Percentiles rank a stretch among this genome's conserved stretches.
phyloP scores from a whole-genome alignment of 257 asterid genomes.

The Solanum pinnatisectum region DNA sequence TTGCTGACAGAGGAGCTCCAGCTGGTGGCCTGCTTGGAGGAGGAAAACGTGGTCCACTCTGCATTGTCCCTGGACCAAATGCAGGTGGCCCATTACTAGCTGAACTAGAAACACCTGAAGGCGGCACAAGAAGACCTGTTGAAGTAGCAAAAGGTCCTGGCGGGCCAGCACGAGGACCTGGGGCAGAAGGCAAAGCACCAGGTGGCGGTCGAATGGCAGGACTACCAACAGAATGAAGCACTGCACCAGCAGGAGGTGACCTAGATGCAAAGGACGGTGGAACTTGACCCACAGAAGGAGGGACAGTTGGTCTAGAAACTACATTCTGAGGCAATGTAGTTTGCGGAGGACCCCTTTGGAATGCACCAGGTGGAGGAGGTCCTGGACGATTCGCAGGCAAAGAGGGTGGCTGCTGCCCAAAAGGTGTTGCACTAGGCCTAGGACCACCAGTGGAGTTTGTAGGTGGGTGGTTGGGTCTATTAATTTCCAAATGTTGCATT shows the following conservation, averaged over 20 bases:
- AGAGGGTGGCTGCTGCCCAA: constrained; percentile 61
- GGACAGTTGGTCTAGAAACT: constrained; percentile 48
- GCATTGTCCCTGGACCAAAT: constrained; percentile 34
- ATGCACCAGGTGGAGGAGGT: constrained; percentile 64
- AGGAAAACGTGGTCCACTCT: constrained; percentile 54
- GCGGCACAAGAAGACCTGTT: constrained; percentile 6
- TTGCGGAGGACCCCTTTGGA: constrained; percentile 53
- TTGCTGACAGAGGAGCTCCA: constrained; percentile 50
- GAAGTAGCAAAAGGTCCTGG: constrained; percentile 26
- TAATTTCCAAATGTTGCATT: constrained; percentile 70
- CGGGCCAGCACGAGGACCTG: constrained; percentile 21
- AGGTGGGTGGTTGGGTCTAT: constrained; percentile 58
- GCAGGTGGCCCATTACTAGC: constrained; percentile 62
- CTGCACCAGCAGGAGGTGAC: constrained; percentile 49
- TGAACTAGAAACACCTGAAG: constrained; percentile 29
- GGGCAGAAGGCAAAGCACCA: constrained; percentile 22
- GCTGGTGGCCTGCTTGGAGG: constrained; percentile 47
- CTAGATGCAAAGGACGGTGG: constrained; percentile 54
- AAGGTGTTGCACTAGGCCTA: constrained; percentile 53
- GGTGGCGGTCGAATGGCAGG: constrained; percentile 19
- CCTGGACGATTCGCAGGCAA: constrained; percentile 51
- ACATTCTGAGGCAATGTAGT: constrained; percentile 37
- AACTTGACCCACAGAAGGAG: constrained; percentile 53
- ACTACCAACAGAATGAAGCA: constrained; percentile 45
- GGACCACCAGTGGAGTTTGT: constrained; percentile 13